phyloP scores from a whole-genome alignment of 192 early-diverging fungal species.

The Lobosporangium transversale region DNA sequence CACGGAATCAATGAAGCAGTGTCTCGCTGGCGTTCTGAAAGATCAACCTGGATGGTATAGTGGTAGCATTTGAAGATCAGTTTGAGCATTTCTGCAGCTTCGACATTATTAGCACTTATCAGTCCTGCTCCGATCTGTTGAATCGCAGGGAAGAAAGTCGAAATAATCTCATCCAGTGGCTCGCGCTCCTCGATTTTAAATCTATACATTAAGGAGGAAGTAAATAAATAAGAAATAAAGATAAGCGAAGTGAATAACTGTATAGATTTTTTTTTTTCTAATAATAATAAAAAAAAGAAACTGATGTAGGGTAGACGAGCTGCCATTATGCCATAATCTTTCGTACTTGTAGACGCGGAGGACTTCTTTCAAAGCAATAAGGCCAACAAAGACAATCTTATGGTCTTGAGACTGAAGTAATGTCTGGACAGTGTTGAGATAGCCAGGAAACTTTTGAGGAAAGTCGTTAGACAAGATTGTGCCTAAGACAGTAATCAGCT shows the following conservation, averaged over 20 bases:
- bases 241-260: too few relatives aligned
- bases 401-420: conserved; percentile 74
- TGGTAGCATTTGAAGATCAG: conserved; percentile 85
- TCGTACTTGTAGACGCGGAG: conserved; percentile 83
- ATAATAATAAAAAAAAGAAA: background rate
- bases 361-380: conserved; percentile 83
- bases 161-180: conserved; percentile 76
- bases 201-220: background rate
- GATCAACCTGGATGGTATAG: conserved; percentile 72
- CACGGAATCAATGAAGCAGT: conserved; percentile 81
- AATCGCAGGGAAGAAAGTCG: conserved; percentile 79
- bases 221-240: background rate
- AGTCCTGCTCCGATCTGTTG: conserved; percentile 80
- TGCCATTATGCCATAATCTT: too few relatives aligned
- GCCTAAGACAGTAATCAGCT: conserved; percentile 82
- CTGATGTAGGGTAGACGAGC: too few relatives aligned
- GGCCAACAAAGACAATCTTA: conserved; percentile 78
- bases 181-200: conserved; percentile 74
- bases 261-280: background rate
- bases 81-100: conserved; percentile 89
- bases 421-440: conserved; percentile 71
- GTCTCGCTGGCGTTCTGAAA: conserved; percentile 70
- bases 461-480: conserved; percentile 84
- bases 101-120: conserved; percentile 65
- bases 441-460: conserved; percentile 83